Evolutionary conservation across 2,329 filamentous ascomycete species (phyloP), one percentile per base, ranked within the genome.

Genomic region (Mariannaea elegans): DNA sequence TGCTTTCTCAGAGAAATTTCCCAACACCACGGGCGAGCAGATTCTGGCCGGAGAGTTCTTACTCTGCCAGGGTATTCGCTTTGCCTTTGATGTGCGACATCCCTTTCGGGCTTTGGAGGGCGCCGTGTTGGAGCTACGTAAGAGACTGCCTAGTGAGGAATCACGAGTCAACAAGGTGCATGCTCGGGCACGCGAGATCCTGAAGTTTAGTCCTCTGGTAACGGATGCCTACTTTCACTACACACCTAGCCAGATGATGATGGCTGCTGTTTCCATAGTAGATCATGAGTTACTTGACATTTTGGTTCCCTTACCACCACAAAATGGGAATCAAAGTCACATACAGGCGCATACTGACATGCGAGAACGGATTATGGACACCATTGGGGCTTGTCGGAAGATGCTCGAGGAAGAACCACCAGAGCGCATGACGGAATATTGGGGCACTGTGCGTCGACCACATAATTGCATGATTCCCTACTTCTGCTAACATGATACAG

Each of bases 191-290:
- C 85, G 91, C 39, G 86, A 89, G 18, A 83, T 92, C 45, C 85
- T 96, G 54, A 92, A 92, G 72, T 90, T 88, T 54, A 91, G 92
- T 57, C 91, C 93, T 0, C 81, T 97, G 49, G 84, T 97, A 62
- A 97, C 94, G 23, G 95, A 99, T 71, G 93, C 87, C n/a, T 98
- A 98, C 79, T 97, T 98, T 78, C 90, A 97, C 76, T 98, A 92
- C 78, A 94, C 94, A 0, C 95, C 95, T 0, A 91, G 92, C 21
- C 95, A 99, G 75, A 97, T 98, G 73, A 94, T 94, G 88, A 84
- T 98, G 60, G 90, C 92, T 0, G 88, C 94, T 0, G 78, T 97
- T 24, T 82, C 90, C 13, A 84, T 96, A 50, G 91, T 89, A 0
- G 94, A 98, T 72, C 78, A 81, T 38, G 85, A 83, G 0, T 78